Base-by-base conservation (phyloP, 106 monocot genomes). In the Apostasia ramifera region DNA sequence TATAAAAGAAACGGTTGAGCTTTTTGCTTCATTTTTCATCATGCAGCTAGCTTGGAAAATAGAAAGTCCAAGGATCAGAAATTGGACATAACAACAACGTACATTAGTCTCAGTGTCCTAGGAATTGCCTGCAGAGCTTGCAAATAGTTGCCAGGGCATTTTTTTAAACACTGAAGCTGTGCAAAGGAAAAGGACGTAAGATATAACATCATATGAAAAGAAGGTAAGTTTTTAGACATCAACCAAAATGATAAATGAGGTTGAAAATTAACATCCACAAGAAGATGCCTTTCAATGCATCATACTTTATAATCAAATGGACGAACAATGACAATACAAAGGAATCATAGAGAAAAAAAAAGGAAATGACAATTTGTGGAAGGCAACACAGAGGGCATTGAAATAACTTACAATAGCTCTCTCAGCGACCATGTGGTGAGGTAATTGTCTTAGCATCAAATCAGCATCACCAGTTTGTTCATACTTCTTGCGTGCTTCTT, bases 101-200 rank as follows among this genome's bases (percentile, higher is more conserved):
- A 98, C 98, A 98, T 98, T 93, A 98, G 85, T 90, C 98, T 90
- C 49, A 98, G 54, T 46, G 98, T 93, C 84, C 98, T 98, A 66
- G 98, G 90, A 71, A 98, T 88, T 44, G 77, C 83, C 69, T 87
- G 87, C 53, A 98, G 72, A 61, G 93, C 87, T 53, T 98, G 93
- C 65, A 98, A 74, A 82, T 85, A 93, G 78, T 98, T 98, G 47
- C 93, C 98, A 66, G 98, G 90, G 63, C 87, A 98, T 83, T 93
- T 98, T 81, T 93, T 98, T 76, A 98, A 75, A 79, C 87, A 90
- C 44, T 90, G 90, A 50, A 98, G 85, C 98, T 98, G 85, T 48
- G 56, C 26, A 70, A 47, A 64, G 54, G 11, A 39, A 49, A 66
- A 71, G 55, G 43, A 81, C 5, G 52, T 12, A 13, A 49, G 26